These are phyloP conservation scores for Neonectria hederae DNA, from an alignment of 2,329 filamentous ascomycete species.

Conservation along the genomic window DNA sequence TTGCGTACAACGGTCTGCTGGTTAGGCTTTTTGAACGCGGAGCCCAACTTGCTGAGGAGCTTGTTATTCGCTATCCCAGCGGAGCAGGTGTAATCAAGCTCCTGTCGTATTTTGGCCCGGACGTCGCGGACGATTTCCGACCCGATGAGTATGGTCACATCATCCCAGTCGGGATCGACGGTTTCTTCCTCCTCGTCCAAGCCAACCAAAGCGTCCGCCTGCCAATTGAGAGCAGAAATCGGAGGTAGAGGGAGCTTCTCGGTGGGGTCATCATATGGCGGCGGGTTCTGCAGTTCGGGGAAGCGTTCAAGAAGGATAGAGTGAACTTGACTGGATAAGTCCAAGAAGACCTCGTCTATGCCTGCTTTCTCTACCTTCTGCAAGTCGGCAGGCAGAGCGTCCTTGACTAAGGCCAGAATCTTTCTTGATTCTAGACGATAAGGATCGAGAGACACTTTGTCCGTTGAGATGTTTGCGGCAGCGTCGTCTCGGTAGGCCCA, in stretches of 20 bases:
- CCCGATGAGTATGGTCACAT: slow-evolving; percentile 85
- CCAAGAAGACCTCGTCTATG: slow-evolving; percentile 95
- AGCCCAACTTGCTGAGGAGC: slow-evolving; percentile 93
- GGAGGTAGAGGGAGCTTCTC: slow-evolving; percentile 77
- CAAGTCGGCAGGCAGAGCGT: slow-evolving; percentile 69
- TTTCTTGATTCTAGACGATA: slow-evolving; percentile 86
- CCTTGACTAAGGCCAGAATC: slow-evolving; percentile 83
- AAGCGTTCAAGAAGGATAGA: slow-evolving; percentile 78
- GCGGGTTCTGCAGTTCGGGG: slow-evolving; percentile 70
- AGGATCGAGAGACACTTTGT: slow-evolving; percentile 94
- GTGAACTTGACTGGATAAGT: slow-evolving; percentile 87
- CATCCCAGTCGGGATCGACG: slow-evolving; percentile 94
- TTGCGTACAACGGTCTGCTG: slow-evolving; percentile 93
- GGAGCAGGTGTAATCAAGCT: slow-evolving; percentile 89
- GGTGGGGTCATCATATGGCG: slow-evolving; percentile 77
- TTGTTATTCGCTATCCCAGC: slow-evolving; percentile 91
- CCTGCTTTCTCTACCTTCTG: slow-evolving; percentile 91
- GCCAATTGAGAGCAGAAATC: slow-evolving; percentile 80
- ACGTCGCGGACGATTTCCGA: slow-evolving; percentile 88
- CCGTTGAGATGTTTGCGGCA: slow-evolving; percentile 79
- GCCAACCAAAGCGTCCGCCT: slow-evolving; percentile 82
- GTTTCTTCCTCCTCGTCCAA: slow-evolving; percentile 79
- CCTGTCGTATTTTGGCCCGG: slow-evolving; percentile 72
- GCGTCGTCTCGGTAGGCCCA: slow-evolving; percentile 93
- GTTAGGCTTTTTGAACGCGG: slow-evolving; percentile 91